phyloP scores from a whole-genome alignment of 306 rosid species.

The Quercus variabilis region DNA sequence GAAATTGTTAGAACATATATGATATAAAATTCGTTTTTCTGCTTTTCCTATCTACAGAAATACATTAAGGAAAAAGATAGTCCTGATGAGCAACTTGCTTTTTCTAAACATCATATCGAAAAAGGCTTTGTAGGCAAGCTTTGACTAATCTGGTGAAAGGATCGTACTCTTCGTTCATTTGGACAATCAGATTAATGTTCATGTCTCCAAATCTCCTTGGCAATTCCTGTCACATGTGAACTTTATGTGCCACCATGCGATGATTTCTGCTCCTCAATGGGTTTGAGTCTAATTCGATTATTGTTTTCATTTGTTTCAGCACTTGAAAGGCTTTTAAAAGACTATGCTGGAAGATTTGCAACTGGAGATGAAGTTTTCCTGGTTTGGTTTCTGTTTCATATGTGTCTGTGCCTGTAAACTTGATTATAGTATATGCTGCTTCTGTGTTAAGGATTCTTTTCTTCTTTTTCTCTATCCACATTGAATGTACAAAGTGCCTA shows the following conservation, averaged over 20 bases:
- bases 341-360: conserved; percentile 49
- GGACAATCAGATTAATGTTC: background rate
- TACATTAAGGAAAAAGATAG: conserved; percentile 58
- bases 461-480: background rate
- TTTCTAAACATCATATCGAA: conserved; percentile 43
- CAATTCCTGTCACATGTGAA: background rate
- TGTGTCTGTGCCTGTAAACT: background rate
- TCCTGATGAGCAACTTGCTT: conserved; percentile 47
- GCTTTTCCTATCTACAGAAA: conserved; percentile 48
- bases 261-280: too few species aligned
- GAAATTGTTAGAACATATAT: conserved; percentile 10
- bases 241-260: background rate
- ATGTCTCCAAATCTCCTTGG: too few species aligned
- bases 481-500: background rate
- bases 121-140: conserved; percentile 72
- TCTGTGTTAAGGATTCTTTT: background rate
- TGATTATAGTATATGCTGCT: background rate
- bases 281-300: background rate
- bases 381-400: conserved; percentile 23
- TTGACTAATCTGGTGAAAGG: conserved; percentile 2
- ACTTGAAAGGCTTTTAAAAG: conserved; percentile 45
- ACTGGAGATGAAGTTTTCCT: conserved; percentile 54
- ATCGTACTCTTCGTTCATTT: background rate
- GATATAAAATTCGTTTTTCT: background rate
- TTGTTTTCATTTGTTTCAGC: conserved; percentile 35